Base-by-base conservation (phyloP, 805 yeast species). In the Saccharomyces mikatae region DNA sequence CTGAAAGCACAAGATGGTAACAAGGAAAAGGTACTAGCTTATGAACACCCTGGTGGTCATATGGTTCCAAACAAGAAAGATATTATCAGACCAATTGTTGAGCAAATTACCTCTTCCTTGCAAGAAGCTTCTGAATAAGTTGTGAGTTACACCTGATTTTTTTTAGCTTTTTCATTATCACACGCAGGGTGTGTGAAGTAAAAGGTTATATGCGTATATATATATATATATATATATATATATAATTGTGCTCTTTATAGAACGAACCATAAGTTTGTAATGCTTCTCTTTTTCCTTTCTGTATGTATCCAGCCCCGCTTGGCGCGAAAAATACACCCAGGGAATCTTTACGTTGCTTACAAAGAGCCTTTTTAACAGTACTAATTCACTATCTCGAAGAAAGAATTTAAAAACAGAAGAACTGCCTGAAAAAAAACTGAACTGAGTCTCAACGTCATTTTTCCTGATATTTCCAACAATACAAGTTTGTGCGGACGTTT, bases 11-110 rank as follows among this genome's bases (percentile, higher is more conserved):
- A 50, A 32, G 32, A 41, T 10, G 56, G 52, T 30, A 67, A 70
- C 29, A 64, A 66, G 4, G 72, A 68, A 10, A 65, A 70, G 26
- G 73, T 87, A 5, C 75, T 71, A 4, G 63, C 74, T 13, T 72
- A 86, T 56, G 85, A 80, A 59, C 99, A 92, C 65, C 97, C 97
- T 9, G 98, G 99, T 57, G 97, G 98, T 1, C 99, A 92, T 67
- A 90, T 87, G 73, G 96, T 92, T 49, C 99, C 98, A 29, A 89
- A 89, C 71, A 85, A 90, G 50, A 87, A 87, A 69, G 80, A 78
- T 54, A 69, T 75, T 62, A 62, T 74, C 51, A 72, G 70, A 58
- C 77, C 78, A 1, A 62, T 75, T 11, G 77, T 75, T 14, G 77
- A 73, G 46, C 71, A 67, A 48, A 71, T 75, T 51, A 58, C 57